Conservation (phyloP, 2,329 filamentous ascomycete genomes). For the Diplocarpon rosae region DNA sequence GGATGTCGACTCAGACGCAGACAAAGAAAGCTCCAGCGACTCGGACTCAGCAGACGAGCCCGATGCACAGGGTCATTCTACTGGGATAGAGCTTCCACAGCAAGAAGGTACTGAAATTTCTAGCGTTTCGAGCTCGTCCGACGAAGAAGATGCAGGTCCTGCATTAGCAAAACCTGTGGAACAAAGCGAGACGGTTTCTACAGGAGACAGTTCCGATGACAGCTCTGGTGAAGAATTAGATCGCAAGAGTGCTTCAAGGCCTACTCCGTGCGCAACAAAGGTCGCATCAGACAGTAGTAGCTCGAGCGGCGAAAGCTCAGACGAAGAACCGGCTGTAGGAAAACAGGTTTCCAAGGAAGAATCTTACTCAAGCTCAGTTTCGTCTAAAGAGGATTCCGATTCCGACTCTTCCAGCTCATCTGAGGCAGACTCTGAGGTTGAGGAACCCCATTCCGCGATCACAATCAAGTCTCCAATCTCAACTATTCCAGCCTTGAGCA, state of each 20-base stretch:
- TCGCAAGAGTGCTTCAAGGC: background rate
- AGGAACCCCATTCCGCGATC: constrained; percentile 11
- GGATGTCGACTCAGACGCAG: background rate
- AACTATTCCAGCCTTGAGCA: constrained; percentile 41
- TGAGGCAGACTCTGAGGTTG: constrained; percentile 8
- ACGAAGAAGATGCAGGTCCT: background rate
- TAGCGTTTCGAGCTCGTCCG: background rate
- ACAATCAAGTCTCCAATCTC: constrained; percentile 31
- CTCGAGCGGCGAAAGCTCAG: constrained; percentile 3
- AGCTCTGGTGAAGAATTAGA: background rate
- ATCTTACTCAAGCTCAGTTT: constrained; percentile 5
- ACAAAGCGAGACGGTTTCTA: background rate
- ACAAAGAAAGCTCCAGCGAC: background rate
- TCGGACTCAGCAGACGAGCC: background rate
- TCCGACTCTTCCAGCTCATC: constrained; percentile 10
- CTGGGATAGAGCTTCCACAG: background rate
- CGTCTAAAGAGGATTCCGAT: constrained; percentile 3
- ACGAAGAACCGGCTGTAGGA: constrained; percentile 6
- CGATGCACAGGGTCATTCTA: background rate
- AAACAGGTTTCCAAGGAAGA: background rate
- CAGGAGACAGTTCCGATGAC: constrained; percentile 1
- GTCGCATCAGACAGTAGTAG: background rate
- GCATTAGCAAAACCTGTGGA: background rate
- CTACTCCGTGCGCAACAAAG: constrained; percentile 6
- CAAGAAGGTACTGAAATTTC: background rate